Evolutionary conservation across 768 basidiomycete genomes (phyloP), one percentile per base, ranked within the genome.

Genomic region (Lactarius hatsudake): DNA sequence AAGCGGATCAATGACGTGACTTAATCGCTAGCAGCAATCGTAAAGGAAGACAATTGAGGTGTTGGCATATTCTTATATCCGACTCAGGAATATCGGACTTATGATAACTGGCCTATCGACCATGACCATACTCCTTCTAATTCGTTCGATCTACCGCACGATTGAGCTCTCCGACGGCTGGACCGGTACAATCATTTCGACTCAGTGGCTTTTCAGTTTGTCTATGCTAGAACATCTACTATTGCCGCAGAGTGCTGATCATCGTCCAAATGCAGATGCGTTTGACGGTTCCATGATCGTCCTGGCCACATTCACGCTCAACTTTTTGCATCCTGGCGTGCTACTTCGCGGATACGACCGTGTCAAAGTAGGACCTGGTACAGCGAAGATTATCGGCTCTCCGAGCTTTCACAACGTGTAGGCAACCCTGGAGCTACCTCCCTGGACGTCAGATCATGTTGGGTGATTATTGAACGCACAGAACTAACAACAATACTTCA

Each of bases 81-180:
- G n/a, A n/a, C n/a, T n/a, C 57, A 20, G 20, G 26, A 30, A 42
- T 9, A 60, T 59, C 38, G 28, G 17, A 48, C 23, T 9, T 9
- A 57, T 56, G 57, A 38, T 67, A 32, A 2, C 42, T 5, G 66
- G 48, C 10, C 26, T 64, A 57, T 48, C 28, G 8, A 10, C 23
- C 26, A 64, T 48, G 67, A 60, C 34, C 17, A 8, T 34, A 8
- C 9, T 57, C 51, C 30, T 68, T 26, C 32, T 68, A 8, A 55
- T 53, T n/a, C 67, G 67, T 1, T 68, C 67, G 18, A 36, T 64
- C 2, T 68, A 64, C 30, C 59, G 66, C 42, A 70, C 57, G 5
- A 23, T 67, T 26, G 69, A 68, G 53, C 54, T 68, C 36, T 23
- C 69, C 20, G 59, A 30, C 7, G 69, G 69, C 13, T 70, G 69